phyloP scores from a whole-genome alignment of 257 asterid genomes.

The Verbascum thapsus region DNA sequence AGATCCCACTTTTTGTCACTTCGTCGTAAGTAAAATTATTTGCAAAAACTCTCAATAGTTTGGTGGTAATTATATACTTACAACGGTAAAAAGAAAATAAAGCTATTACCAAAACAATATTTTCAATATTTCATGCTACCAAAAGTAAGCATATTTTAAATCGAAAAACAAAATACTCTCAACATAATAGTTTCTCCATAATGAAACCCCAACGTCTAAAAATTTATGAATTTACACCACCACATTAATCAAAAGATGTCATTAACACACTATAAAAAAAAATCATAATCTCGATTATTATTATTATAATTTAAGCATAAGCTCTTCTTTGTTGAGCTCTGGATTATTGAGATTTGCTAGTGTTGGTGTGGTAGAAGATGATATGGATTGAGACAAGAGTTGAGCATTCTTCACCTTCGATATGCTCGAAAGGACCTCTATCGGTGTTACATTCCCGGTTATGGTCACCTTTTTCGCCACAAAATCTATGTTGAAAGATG shows the following conservation, averaged over 20 bases:
- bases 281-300: no score
- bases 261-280: background rate
- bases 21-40: no score
- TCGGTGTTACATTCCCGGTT: constrained; percentile 65
- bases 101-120: background rate
- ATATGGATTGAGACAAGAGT: constrained; percentile 56
- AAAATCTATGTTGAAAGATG: constrained; percentile 78
- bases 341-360: background rate
- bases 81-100: no score
- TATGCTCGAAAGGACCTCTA: constrained; percentile 71
- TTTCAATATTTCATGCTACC: background rate
- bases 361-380: constrained; percentile 31
- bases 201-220: no score
- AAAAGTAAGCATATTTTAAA: background rate
- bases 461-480: constrained; percentile 78
- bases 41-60: no score
- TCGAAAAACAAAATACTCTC: background rate
- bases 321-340: constrained; percentile 25
- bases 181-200: constrained; percentile 1
- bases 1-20: no score
- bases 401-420: constrained; percentile 89
- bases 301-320: constrained; percentile 17
- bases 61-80: no score
- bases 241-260: no score
- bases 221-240: background rate